Evolutionary conservation across 2,329 filamentous ascomycete genomes (phyloP).

Genomic region (Monosporascus sp.): DNA sequence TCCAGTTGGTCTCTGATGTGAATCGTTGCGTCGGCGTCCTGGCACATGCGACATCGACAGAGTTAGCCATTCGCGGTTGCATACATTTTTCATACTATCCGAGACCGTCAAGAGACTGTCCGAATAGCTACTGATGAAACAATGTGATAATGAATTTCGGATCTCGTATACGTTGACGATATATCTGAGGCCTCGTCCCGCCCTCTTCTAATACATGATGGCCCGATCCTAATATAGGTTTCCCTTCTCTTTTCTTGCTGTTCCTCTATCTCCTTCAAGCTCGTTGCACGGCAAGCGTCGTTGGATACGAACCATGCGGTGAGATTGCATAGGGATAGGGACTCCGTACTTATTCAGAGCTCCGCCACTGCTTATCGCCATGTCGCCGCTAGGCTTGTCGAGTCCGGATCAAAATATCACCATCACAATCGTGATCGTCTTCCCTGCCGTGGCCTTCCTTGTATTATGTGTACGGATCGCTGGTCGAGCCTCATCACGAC

Average conservation of each 20-base stretch:
- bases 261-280: no score
- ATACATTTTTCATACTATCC: background rate
- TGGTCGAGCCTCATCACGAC: conserved; percentile 13
- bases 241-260: background rate
- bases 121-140: background rate
- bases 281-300: no score
- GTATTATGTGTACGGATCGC: conserved; percentile 13
- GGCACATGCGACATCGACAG: background rate
- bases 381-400: background rate
- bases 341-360: background rate
- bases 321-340: background rate
- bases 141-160: background rate
- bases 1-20: background rate
- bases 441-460: conserved; percentile 14
- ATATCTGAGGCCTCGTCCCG: background rate
- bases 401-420: background rate
- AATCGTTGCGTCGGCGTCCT: background rate
- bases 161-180: background rate
- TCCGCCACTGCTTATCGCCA: background rate
- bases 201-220: background rate
- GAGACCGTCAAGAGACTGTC: background rate
- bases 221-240: background rate
- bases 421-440: conserved; percentile 7
- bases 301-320: no score
- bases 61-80: background rate